Base-by-base conservation (phyloP, 1,284 basidiomycete species). In the Pascua guehoae region DNA sequence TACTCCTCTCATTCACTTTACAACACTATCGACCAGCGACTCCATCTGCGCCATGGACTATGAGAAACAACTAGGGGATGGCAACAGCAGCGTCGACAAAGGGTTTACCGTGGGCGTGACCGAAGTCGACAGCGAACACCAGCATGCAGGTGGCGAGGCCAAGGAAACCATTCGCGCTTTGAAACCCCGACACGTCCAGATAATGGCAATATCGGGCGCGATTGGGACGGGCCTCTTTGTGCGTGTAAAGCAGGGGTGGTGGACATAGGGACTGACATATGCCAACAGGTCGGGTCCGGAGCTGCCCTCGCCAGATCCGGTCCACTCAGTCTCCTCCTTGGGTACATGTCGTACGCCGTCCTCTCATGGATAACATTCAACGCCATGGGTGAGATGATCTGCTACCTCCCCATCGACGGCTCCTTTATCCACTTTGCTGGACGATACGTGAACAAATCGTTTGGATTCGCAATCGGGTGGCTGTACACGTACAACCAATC, bases 201-300 rank as follows among this genome's bases (percentile, higher is more conserved):
- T 53, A 24, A 53, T 53, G 39, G 51, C 45, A 8, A 8, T 69
- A 49, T 63, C 15, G 50, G 61, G 12, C 56, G 67, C n/a, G n/a
- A 81, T 81, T 59, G 80, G 80, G 41, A 81, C 80, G 16, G 79
- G 77, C 71, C 64, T 70, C 38, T 68, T 68, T 49, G 66, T 82
- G 44, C 24, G 51, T 41, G 3, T 10, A 11, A n/a, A n/a, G n/a
- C n/a, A n/a, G n/a, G n/a, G n/a, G n/a, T n/a, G n/a, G n/a, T n/a
- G n/a, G n/a, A n/a, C n/a, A n/a, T n/a, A n/a, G n/a, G n/a, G n/a
- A n/a, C n/a, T n/a, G n/a, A 11, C 14, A 8, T 5, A 14, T 47
- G 51, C 46, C 17, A 2, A 11, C 16, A 53, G 51, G 51, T 54
- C 36, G 51, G 49, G 11, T 50, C 56, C 4, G 56, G 56, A 14